Base-by-base conservation (phyloP, 2,329 filamentous ascomycete genomes). In the Coniochaeta hoffmannii region DNA sequence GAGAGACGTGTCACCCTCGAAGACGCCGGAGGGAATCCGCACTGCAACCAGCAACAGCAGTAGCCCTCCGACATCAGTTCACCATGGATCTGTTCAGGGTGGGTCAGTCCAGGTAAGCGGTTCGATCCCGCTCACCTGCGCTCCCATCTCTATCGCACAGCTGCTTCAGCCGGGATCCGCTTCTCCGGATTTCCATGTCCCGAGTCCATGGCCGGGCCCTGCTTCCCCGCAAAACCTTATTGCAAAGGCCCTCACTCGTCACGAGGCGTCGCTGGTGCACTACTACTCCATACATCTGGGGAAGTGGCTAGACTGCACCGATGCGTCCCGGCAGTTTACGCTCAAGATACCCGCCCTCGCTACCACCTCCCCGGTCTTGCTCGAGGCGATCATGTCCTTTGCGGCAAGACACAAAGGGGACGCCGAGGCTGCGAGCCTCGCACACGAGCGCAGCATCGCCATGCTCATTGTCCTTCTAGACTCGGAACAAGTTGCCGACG, bases 371-470 rank as follows among this genome's bases (percentile, higher is more conserved):
- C 46, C 46, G 3, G 46, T 50, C 12, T 15, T 50, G 26, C 46
- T 50, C 30, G 46, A 50, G 30, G 46, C 46, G 19, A 50, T 50
- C 46, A 50, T 50, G 26, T 50, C 46, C 46, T 50, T 50, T 26
- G 46, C 46, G 5, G 46, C 46, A 6, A 4, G 46, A 10, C 46
- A 31, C 46, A 50, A 26, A 24, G 46, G 46, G 14, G 46, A 50
- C 30, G 19, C 30, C 26, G 46, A 50, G 46, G 46, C 46, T 4
- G 46, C 46, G 26, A 50, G 19, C 46, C 46, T 50, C 9, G 46
- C 46, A 15, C 30, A 50, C 30, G 46, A 50, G 14, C 46, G 46
- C 26, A 31, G 46, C 46, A 50, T 50, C 30, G 46, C 46, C 46
- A 17, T n/a, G 26, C 46, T 50, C 46, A 50, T 50, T 17, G 46